Conservation (phyloP, 108 stramenopile species). For the Mayamaea pseudoterrestris region DNA sequence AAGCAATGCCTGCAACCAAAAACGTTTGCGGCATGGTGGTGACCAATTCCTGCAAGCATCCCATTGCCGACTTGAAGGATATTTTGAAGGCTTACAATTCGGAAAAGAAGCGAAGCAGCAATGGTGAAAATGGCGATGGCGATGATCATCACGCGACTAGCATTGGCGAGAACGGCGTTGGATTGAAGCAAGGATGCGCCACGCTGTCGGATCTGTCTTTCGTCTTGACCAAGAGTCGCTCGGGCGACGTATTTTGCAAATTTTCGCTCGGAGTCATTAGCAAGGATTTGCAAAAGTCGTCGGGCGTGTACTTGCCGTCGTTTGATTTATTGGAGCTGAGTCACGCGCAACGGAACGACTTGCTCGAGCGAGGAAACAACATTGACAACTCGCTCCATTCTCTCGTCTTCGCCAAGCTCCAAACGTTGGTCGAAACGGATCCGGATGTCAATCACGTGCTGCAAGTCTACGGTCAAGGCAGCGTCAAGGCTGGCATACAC, state of each 20-base stretch:
- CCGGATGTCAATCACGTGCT: too few species aligned
- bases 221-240: constrained; percentile 14
- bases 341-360: too few species aligned
- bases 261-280: constrained; percentile 1
- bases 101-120: constrained; percentile 1
- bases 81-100: not conserved
- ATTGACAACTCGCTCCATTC: too few species aligned
- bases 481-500: too few species aligned
- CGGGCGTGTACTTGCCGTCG: not conserved
- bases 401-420: too few species aligned
- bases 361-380: too few species aligned
- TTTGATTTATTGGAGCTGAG: too few species aligned
- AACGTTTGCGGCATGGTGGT: not conserved
- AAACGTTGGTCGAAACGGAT: too few species aligned
- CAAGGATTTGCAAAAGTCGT: not conserved
- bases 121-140: constrained; percentile 32
- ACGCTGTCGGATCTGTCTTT: constrained; percentile 16
- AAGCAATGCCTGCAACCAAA: constrained; percentile 1
- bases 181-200: constrained; percentile 23
- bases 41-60: not conserved
- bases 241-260: too few species aligned
- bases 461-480: too few species aligned
- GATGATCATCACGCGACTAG: not conserved
- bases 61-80: not conserved
- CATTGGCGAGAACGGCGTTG: constrained; percentile 29